phyloP scores from a whole-genome alignment of 1,139 yeast genomes.

The Yarrowia galli region DNA sequence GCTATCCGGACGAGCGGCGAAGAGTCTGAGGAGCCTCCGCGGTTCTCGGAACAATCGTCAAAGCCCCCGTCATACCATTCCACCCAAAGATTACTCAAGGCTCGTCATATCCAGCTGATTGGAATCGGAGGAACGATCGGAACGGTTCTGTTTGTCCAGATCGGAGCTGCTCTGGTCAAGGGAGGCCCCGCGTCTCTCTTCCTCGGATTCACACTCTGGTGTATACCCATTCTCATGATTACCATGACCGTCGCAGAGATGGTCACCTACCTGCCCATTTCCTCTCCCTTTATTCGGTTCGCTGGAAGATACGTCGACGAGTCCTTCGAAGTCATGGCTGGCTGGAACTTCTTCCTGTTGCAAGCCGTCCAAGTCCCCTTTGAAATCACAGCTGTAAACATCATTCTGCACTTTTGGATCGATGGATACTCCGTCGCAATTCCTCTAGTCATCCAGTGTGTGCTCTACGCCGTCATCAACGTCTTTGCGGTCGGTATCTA shows the following conservation, averaged over 20 bases:
- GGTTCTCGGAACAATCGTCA: constrained; percentile 21
- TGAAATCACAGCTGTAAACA: constrained; percentile 81
- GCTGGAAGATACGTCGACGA: constrained; percentile 68
- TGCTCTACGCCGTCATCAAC: constrained; percentile 67
- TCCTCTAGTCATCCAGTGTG: constrained; percentile 62
- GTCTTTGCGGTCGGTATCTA: constrained; percentile 74
- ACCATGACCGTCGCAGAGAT: constrained; percentile 82
- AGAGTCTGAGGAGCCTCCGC: constrained; percentile 23
- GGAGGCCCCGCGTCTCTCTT: constrained; percentile 69
- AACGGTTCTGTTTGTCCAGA: constrained; percentile 76
- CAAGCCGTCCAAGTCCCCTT: constrained; percentile 80
- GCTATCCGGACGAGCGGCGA: constrained; percentile 18
- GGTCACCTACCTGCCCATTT: constrained; percentile 79
- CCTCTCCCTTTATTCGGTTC: constrained; percentile 67
- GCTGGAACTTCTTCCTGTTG: constrained; percentile 81
- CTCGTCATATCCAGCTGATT: constrained; percentile 67
- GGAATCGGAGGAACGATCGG: constrained; percentile 89
- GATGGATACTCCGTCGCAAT: constrained; percentile 61
- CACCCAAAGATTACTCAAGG: constrained; percentile 46
- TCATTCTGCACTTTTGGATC: constrained; percentile 80
- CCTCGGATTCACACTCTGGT: constrained; percentile 69
- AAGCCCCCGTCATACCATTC: constrained; percentile 37
- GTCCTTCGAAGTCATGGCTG: constrained; percentile 77
- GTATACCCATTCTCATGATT: constrained; percentile 66
- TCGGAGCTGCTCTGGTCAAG: constrained; percentile 68